phyloP scores from a whole-genome alignment of 345 rosid genomes.

The Dipteronia sinensis region DNA sequence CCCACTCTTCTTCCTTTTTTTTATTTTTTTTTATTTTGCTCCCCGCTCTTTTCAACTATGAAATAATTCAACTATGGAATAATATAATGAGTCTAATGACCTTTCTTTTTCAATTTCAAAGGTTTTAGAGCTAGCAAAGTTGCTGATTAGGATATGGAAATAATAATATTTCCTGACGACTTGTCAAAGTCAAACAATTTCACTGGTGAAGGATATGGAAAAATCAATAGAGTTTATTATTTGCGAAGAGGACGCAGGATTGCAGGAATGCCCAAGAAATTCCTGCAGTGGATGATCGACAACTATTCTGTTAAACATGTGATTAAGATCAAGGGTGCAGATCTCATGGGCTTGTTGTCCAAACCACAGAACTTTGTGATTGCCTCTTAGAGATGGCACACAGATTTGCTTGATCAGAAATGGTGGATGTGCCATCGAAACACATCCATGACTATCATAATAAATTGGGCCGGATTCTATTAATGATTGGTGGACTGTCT shows the following conservation, averaged over 20 bases:
- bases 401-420: constrained; percentile 17
- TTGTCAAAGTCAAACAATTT: constrained; percentile 24
- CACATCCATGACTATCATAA: neutral
- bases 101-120: neutral
- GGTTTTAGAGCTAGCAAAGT: constrained; percentile 43
- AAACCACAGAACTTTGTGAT: constrained; percentile 35
- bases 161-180: constrained; percentile 21
- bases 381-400: constrained; percentile 29
- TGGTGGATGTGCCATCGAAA: neutral
- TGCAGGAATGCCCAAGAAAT: neutral
- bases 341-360: constrained; percentile 48
- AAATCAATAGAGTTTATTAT: constrained; percentile 26
- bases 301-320: constrained; percentile 23
- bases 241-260: constrained; percentile 35
- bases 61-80: no score
- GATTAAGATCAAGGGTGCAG: constrained; percentile 27
- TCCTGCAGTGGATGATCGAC: constrained; percentile 40
- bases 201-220: constrained; percentile 28
- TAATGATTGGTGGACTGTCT: no score
- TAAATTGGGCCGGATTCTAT: no score
- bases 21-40: no score
- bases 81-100: no score
- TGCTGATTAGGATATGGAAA: constrained; percentile 21
- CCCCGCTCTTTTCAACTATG: no score
- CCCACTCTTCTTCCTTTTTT: no score